These are phyloP conservation scores for Penicilliopsis zonata DNA, from an alignment of 495 filamentous ascomycete genomes.

Conservation along the genomic window DNA sequence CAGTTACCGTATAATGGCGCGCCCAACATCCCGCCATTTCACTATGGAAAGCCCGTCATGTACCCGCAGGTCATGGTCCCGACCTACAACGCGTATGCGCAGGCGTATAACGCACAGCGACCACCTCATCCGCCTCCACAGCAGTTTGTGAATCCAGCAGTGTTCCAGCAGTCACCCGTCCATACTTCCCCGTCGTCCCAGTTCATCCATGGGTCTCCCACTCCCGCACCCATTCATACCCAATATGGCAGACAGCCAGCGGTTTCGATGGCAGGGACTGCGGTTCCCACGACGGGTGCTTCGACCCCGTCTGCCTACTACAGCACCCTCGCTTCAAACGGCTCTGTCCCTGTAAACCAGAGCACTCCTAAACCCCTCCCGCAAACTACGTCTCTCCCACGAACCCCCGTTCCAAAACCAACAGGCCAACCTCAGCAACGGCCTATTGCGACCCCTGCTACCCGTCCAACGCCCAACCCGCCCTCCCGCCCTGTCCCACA, in stretches of 20 bases:
- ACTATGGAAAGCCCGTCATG: slow-evolving; percentile 27
- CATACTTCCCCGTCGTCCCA: slow-evolving; percentile 18
- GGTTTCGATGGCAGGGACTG: slow-evolving; percentile 12
- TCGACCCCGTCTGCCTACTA: slow-evolving; percentile 9
- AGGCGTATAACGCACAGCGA: slow-evolving; percentile 14
- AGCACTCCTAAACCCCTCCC: too few relatives aligned
- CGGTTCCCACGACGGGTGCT: slow-evolving; percentile 4
- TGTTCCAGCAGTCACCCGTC: slow-evolving; percentile 25
- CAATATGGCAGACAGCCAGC: slow-evolving; percentile 17
- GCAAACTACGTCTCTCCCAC: too few relatives aligned
- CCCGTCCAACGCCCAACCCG: slow-evolving; percentile 9
- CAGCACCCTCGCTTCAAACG: slow-evolving; percentile 4
- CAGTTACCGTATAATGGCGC: slow-evolving; percentile 30
- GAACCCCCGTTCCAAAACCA: slow-evolving; percentile 4
- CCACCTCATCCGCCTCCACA: slow-evolving; percentile 1
- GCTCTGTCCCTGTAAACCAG: too few relatives aligned
- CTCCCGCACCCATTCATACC: slow-evolving; percentile 7
- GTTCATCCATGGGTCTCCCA: slow-evolving; percentile 9
- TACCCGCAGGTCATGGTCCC: slow-evolving; percentile 29
- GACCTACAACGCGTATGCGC: slow-evolving; percentile 18
- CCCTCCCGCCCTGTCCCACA: slow-evolving; percentile 16
- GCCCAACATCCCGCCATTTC: slow-evolving; percentile 19
- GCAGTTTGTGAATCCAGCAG: slow-evolving; percentile 30
- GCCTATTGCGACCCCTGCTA: not conserved
- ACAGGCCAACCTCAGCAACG: slow-evolving; percentile 4